Conservation (phyloP, 2,329 filamentous ascomycete species). For the Pseudogymnoascus sp. region DNA sequence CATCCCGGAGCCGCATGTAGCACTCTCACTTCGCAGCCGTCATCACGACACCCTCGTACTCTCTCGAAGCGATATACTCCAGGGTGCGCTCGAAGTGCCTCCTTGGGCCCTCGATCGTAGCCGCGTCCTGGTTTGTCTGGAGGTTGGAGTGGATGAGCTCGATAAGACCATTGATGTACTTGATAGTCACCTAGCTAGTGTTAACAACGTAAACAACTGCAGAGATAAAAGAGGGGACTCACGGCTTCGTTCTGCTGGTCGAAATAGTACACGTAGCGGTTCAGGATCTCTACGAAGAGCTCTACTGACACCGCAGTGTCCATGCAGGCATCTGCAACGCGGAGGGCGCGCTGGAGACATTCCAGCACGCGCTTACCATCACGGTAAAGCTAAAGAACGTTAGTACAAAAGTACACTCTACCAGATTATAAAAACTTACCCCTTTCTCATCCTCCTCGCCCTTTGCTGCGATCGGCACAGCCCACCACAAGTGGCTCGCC, state of each 20-base stretch:
- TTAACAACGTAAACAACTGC: conserved; percentile 16
- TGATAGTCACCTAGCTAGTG: conserved; percentile 64
- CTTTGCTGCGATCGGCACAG: conserved; percentile 68
- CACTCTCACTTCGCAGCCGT: conserved; percentile 34
- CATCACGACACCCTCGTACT: conserved; percentile 80
- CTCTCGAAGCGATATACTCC: conserved; percentile 83
- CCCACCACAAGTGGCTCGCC: conserved; percentile 97
- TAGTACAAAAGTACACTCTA: conserved; percentile 14
- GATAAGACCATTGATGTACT: conserved; percentile 95
- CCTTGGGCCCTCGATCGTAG: conserved; percentile 77
- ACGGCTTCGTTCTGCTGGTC: conserved; percentile 97
- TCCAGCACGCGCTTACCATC: conserved; percentile 96
- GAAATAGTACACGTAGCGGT: conserved; percentile 98
- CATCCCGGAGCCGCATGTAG: not conserved
- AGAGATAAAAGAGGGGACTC: conserved; percentile 26
- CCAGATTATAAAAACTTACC: conserved; percentile 41
- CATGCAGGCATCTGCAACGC: conserved; percentile 98
- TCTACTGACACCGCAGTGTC: conserved; percentile 95
- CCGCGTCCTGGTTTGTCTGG: conserved; percentile 71
- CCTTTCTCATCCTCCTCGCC: conserved; percentile 74
- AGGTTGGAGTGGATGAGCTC: conserved; percentile 97
- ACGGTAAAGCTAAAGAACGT: conserved; percentile 65
- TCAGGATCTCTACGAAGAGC: conserved; percentile 95
- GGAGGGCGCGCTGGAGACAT: conserved; percentile 86
- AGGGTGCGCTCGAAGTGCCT: conserved; percentile 92